Evolutionary conservation across 2,329 filamentous ascomycete genomes (phyloP), one percentile per base, ranked within the genome.

Genomic region (Chrysosporium keratinophilum): DNA sequence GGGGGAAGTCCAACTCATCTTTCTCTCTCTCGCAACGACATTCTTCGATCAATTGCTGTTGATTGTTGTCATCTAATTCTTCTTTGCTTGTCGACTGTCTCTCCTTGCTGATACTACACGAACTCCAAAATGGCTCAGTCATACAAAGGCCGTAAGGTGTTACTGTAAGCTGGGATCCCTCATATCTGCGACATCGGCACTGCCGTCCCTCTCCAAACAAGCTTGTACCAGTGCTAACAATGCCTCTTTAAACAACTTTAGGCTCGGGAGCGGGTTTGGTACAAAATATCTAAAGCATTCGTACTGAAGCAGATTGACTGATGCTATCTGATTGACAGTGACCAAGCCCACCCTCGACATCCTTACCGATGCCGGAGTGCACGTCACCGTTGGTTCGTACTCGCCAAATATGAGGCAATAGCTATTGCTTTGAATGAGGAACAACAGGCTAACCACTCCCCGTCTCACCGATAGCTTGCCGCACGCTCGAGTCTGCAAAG

Each of bases 401-500:
- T 17, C 4, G 50, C 4, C 47, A 17, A 15, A 20, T n/a, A 33
- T 10, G 12, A 34, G 12, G n/a, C 11, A 39, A 5, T n/a, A 44
- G 15, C 9, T 14, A 39, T 19, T 23, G 12, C 2, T 2, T 23
- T 28, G 10, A 6, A 15, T 4, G 7, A 35, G n/a, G 19, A 19
- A 31, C 42, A 43, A 19, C 11, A 11, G 5, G 6, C 28, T 52
- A 28, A 45, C 35, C 28, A 7, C 23, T 43, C 7, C 7, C n/a
- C n/a, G n/a, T n/a, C 23, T 7, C 23, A 4, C 15, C 15, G 39
- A 34, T 61, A 88, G 87, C 89, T 63, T 95, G 88, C 79, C 78
- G 89, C 69, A 91, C 86, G 43, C 78, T 95, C 54, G 81, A 84
- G 63, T 81, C 76, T 52, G 88, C 90, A 54, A 75, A 94, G 78